A percentile compares a stretch with the other conserved stretches of the same genome.
phyloP scores from a whole-genome alignment of 192 early-diverging fungal genomes.

The Backusella tuberculispora region DNA sequence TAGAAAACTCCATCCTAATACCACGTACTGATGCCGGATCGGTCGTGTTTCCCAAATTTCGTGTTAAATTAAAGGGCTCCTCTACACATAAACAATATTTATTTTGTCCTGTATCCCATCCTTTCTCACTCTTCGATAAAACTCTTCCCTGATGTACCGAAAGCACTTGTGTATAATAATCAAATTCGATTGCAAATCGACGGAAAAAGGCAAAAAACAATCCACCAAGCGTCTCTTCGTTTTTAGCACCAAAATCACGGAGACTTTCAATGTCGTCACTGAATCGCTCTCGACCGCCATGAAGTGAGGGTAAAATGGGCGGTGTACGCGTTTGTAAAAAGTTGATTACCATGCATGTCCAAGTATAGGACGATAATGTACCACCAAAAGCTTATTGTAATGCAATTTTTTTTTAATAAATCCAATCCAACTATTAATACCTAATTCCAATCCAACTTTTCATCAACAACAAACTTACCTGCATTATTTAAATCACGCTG shows the following conservation, averaged over 20 bases:
- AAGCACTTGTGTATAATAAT: slow-evolving; percentile 79
- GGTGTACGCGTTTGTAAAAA: slow-evolving; percentile 90
- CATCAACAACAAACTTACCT: slow-evolving; percentile 45
- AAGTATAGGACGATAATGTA: slow-evolving; percentile 91
- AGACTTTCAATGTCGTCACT: slow-evolving; percentile 75
- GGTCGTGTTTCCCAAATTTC: slow-evolving; percentile 91
- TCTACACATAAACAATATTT: slow-evolving; percentile 86
- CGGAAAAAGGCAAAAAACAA: slow-evolving; percentile 89
- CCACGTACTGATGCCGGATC: slow-evolving; percentile 79
- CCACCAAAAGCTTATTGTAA: slow-evolving; percentile 78
- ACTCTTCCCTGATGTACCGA: slow-evolving; percentile 79
- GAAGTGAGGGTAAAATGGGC: slow-evolving; percentile 88
- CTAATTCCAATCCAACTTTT: too few species aligned
- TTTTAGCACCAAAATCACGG: slow-evolving; percentile 65
- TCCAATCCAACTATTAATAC: too few species aligned
- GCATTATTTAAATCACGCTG: slow-evolving; percentile 86
- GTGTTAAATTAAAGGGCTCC: slow-evolving; percentile 86
- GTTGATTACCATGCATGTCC: slow-evolving; percentile 91
- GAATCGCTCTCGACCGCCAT: slow-evolving; percentile 71
- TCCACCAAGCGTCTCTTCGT: slow-evolving; percentile 76
- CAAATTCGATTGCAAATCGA: slow-evolving; percentile 79
- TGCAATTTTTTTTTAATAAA: not conserved
- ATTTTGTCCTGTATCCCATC: slow-evolving; percentile 79
- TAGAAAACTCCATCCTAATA: slow-evolving; percentile 75
- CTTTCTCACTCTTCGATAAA: slow-evolving; percentile 80